Base-by-base conservation (phyloP, 2,329 filamentous ascomycete genomes). In the Cyphellophora attinorum region DNA sequence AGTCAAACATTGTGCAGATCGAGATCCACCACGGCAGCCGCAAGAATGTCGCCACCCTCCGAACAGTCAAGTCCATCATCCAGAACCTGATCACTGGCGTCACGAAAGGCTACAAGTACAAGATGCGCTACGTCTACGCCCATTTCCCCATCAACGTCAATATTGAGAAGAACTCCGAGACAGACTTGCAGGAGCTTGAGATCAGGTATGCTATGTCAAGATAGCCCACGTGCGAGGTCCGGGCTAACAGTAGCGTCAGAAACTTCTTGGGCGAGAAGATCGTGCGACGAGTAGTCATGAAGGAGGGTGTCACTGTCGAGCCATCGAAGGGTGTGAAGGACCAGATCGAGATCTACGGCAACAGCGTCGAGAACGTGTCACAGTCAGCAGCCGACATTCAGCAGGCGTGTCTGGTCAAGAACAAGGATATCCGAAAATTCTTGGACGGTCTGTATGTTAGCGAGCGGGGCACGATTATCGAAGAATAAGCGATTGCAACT, bases 401-500 rank as follows among this genome's bases (percentile, higher is more conserved):
- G 77, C 91, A 98, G 72, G 88, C 91, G 71, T 98, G 91, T 86
- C 79, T 79, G 72, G 91, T 98, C 69, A 81, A 86, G 68, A 98
- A 98, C 85, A 98, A 98, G 86, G 91, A 98, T 94, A 98, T 98
- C 76, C 86, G 93, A 74, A 95, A 95, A 85, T 98, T 98, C 83
- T 80, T 98, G 77, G 93, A 98, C 74, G 91, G 91, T 80, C 77
- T 98, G 68, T 98, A 98, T 76, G 91, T 98, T 61, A 95, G 88
- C 63, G 91, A 98, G 83, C 83, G 85, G 75, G 82, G 83, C 69
- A 94, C 96, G 81, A 80, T 98, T 59, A 73, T 76, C 54, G 81
- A 85, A 50, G 61, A 65, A 38, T 66, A 48, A 41, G 47, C 17
- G 37, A 21, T 27, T 14, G 32, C 11, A 5, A 12, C 11, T 13